Percentiles rank a stretch among this genome's conserved stretches.
Conservation (phyloP, 768 basidiomycete genomes). For the Hypsizygus marmoreus region DNA sequence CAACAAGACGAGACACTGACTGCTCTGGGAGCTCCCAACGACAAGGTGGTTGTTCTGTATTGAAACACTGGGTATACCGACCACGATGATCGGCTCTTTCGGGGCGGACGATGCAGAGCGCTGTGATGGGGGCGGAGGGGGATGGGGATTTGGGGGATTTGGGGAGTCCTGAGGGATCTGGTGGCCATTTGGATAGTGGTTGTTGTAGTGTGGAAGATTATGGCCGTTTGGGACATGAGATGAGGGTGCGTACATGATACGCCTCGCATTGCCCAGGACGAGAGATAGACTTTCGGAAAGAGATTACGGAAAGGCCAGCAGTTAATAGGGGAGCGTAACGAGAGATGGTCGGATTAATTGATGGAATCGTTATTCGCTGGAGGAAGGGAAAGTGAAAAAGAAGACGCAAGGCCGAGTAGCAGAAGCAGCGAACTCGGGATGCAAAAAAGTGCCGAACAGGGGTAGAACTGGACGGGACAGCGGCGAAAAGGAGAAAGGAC, state of each 20-base stretch:
- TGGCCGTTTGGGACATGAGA: slow-evolving; percentile 47
- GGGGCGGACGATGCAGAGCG: slow-evolving; percentile 30
- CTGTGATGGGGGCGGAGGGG: slow-evolving; percentile 26
- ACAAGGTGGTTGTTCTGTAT: slow-evolving; percentile 69
- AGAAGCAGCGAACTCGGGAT: slow-evolving; percentile 15
- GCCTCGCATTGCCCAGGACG: slow-evolving; percentile 54
- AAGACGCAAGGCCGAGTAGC: slow-evolving; percentile 20
- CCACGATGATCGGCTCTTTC: slow-evolving; percentile 67
- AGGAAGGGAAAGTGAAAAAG: slow-evolving; percentile 17
- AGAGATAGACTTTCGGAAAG: slow-evolving; percentile 31
- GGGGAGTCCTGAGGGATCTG: slow-evolving; percentile 32
- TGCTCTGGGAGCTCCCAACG: slow-evolving; percentile 71
- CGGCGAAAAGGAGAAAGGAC: slow-evolving; percentile 6
- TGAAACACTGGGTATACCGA: slow-evolving; percentile 76
- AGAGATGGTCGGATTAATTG: slow-evolving; percentile 9
- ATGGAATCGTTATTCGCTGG: slow-evolving; percentile 18
- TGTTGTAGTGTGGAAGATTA: slow-evolving; percentile 36
- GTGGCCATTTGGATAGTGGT: slow-evolving; percentile 29
- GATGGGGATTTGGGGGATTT: slow-evolving; percentile 29
- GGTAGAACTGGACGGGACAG: not conserved
- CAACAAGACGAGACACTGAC: slow-evolving; percentile 44
- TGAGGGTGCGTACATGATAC: slow-evolving; percentile 59
- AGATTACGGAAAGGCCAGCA: slow-evolving; percentile 20
- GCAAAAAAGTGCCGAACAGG: slow-evolving; percentile 13
- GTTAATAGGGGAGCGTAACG: slow-evolving; percentile 23